Evolutionary conservation across 768 basidiomycete species (phyloP).

Genomic region (Amanita polypyramis): DNA sequence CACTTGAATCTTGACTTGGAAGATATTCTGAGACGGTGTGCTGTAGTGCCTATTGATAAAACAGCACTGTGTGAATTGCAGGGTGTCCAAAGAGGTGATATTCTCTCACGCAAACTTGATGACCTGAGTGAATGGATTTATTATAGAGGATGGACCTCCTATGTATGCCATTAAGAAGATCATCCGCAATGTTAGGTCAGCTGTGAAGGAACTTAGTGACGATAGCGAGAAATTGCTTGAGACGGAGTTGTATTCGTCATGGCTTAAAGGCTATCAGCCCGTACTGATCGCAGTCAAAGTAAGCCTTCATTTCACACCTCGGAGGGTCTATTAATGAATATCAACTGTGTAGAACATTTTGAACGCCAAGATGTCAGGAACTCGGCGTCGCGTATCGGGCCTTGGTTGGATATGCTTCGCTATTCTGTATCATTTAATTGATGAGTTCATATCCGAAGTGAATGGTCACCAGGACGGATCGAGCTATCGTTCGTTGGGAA

Average conservation of each 20-base stretch:
- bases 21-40: slow-evolving; percentile 14
- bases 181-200: slow-evolving; percentile 20
- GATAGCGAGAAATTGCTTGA: slow-evolving; percentile 23
- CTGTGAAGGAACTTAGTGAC: slow-evolving; percentile 21
- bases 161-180: slow-evolving; percentile 20
- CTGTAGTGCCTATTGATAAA: slow-evolving; percentile 11
- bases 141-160: slow-evolving; percentile 8
- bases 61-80: slow-evolving; percentile 15
- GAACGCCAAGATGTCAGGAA: slow-evolving; percentile 25
- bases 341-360: slow-evolving; percentile 22
- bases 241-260: slow-evolving; percentile 32
- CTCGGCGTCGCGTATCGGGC: slow-evolving; percentile 24
- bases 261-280: slow-evolving; percentile 29
- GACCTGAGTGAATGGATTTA: slow-evolving; percentile 1
- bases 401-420: slow-evolving; percentile 30
- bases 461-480: slow-evolving; percentile 34
- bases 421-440: slow-evolving; percentile 31
- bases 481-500: slow-evolving; percentile 19
- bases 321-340: not conserved
- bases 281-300: slow-evolving; percentile 29
- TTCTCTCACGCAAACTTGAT: slow-evolving; percentile 9
- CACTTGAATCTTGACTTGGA: slow-evolving; percentile 15
- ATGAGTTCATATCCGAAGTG: slow-evolving; percentile 33
- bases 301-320: slow-evolving; percentile 6
- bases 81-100: slow-evolving; percentile 14